A percentile compares a stretch with the other conserved stretches of the same genome.
Conservation (phyloP, 2,329 filamentous ascomycete genomes). For the Hymenoscyphus linearis region DNA sequence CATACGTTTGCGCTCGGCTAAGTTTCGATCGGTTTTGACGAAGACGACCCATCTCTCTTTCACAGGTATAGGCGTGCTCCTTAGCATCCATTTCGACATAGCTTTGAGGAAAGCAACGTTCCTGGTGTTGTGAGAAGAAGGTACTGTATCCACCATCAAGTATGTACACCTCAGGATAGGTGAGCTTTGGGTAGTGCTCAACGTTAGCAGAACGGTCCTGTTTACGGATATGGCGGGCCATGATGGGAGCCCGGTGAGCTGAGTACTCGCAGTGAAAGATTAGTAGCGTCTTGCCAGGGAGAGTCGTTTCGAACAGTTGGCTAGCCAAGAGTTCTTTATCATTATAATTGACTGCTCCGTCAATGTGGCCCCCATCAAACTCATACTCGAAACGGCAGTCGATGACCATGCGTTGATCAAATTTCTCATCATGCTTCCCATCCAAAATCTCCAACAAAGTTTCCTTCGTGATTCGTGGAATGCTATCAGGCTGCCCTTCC, state of each 20-base stretch:
- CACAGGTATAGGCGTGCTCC: conserved; percentile 86
- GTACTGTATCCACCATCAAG: conserved; percentile 92
- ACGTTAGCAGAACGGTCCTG: conserved; percentile 82
- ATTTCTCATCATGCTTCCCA: conserved; percentile 71
- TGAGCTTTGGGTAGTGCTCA: conserved; percentile 79
- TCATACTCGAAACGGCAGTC: conserved; percentile 99
- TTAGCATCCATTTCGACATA: conserved; percentile 96
- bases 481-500: conserved; percentile 74
- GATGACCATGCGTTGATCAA: conserved; percentile 78
- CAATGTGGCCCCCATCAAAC: conserved; percentile 93
- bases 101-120: conserved; percentile 85
- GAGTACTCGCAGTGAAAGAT: conserved; percentile 99
- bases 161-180: conserved; percentile 97
- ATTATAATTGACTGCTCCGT: conserved; percentile 91
- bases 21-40: conserved; percentile 81
- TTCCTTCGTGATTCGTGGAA: conserved; percentile 78
- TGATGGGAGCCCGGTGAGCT: conserved; percentile 88
- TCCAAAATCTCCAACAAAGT: conserved; percentile 86
- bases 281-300: conserved; percentile 68
- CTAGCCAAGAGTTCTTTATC: conserved; percentile 83
- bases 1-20: conserved; percentile 85
- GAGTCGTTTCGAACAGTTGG: conserved; percentile 66
- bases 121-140: conserved; percentile 76
- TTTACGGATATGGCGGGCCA: conserved; percentile 89
- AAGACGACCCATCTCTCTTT: conserved; percentile 89